Evolutionary conservation across 768 basidiomycete species (phyloP).

Genomic region (Podaxis mareebaensis): DNA sequence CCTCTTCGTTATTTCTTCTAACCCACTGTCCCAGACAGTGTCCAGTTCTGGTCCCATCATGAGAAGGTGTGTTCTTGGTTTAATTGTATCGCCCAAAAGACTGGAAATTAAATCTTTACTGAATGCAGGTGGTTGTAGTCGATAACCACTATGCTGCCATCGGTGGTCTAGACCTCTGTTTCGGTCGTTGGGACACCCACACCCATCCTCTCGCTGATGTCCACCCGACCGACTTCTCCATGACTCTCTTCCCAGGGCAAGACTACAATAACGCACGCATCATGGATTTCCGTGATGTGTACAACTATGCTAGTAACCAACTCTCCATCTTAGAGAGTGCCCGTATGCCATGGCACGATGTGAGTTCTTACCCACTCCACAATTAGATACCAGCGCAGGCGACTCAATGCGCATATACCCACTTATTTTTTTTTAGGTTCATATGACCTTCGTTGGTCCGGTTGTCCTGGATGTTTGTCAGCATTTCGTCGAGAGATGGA

Average conservation of each 20-base stretch:
- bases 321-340: constrained; percentile 67
- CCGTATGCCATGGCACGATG: constrained; percentile 97
- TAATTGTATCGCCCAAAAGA: neutral
- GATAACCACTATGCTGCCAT: constrained; percentile 86
- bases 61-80: constrained; percentile 54
- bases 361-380: constrained; percentile 34
- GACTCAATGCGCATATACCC: neutral
- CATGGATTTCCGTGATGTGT: constrained; percentile 83
- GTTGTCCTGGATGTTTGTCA: constrained; percentile 89
- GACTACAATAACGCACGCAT: constrained; percentile 92
- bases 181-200: constrained; percentile 96
- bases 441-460: constrained; percentile 81
- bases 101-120: neutral
- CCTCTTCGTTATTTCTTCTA: neutral
- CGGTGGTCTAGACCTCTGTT: constrained; percentile 95
- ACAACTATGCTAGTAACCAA: constrained; percentile 70
- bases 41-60: constrained; percentile 92
- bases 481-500: constrained; percentile 93
- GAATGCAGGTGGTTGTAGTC: constrained; percentile 65
- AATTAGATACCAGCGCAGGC: neutral
- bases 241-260: constrained; percentile 89
- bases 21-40: constrained; percentile 49
- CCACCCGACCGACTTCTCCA: constrained; percentile 82
- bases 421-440: constrained; percentile 46
- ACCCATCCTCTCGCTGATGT: constrained; percentile 89